These are phyloP conservation scores for Neofusicoccum laricinum DNA, from an alignment of 2,329 filamentous ascomycete species.

Conservation along the genomic window DNA sequence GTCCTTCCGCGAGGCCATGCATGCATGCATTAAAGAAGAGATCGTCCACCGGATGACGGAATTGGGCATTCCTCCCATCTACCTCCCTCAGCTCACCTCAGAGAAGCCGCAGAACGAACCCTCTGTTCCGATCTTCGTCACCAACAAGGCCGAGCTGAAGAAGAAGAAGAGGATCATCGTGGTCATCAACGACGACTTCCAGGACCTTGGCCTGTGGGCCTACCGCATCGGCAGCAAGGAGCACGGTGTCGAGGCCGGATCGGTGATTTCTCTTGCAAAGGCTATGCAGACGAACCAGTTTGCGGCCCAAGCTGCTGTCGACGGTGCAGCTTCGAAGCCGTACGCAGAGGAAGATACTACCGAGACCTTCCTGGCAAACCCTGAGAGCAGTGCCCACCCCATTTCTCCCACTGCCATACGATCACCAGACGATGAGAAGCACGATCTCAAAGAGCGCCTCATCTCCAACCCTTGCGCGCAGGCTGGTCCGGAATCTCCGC, in stretches of 20 bases:
- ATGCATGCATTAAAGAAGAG: constrained; percentile 63
- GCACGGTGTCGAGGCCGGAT: constrained; percentile 69
- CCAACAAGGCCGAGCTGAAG: constrained; percentile 49
- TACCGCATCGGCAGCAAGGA: constrained; percentile 63
- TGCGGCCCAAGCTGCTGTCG: not conserved
- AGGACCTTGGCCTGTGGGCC: constrained; percentile 73
- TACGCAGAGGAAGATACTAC: not conserved
- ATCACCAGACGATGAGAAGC: not conserved
- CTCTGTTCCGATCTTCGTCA: constrained; percentile 68
- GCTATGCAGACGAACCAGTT: constrained; percentile 28
- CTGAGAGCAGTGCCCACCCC: not conserved
- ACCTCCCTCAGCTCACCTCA: constrained; percentile 57
- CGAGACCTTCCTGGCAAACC: too few species aligned
- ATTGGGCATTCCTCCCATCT: constrained; percentile 58
- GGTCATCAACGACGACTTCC: constrained; percentile 67
- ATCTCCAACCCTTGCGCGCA: not conserved
- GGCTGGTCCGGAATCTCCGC: not conserved
- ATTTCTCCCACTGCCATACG: not conserved
- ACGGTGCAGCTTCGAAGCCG: not conserved
- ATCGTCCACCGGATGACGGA: constrained; percentile 60
- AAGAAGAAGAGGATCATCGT: constrained; percentile 64
- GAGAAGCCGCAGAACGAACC: constrained; percentile 45
- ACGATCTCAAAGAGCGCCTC: not conserved
- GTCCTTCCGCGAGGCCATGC: constrained; percentile 66
- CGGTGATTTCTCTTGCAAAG: constrained; percentile 62